phyloP scores from a whole-genome alignment of 352 stramenopile species.

The Vaucheria bursata region DNA sequence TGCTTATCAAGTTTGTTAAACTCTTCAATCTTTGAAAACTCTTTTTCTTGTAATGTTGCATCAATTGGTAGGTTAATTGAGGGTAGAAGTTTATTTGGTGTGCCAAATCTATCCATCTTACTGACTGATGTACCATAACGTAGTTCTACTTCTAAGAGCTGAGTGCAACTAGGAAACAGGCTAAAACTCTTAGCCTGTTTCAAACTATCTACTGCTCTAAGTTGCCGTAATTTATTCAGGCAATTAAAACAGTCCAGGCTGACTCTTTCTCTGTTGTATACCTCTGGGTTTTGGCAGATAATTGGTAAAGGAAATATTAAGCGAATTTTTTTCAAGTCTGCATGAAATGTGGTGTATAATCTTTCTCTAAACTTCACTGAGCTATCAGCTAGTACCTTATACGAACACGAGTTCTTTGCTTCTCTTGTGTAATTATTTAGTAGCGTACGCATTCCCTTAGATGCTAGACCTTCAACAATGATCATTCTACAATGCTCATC shows the following conservation, averaged over 20 bases:
- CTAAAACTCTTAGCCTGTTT: conserved; percentile 57
- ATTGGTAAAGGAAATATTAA: conserved; percentile 64
- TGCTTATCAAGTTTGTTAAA: not conserved
- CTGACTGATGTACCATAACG: conserved; percentile 81
- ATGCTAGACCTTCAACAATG: conserved; percentile 67
- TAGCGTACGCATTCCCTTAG: conserved; percentile 56
- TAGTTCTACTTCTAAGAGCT: conserved; percentile 68
- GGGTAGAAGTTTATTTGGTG: not conserved
- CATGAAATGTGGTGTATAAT: conserved; percentile 70
- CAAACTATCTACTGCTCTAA: conserved; percentile 57
- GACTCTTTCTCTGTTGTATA: conserved; percentile 64
- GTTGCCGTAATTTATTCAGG: conserved; percentile 59
- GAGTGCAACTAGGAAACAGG: conserved; percentile 63
- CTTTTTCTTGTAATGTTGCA: not conserved
- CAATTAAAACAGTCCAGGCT: conserved; percentile 68
- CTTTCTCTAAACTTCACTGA: conserved; percentile 62
- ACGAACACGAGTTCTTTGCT: conserved; percentile 41
- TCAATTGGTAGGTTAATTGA: not conserved
- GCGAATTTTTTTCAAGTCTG: conserved; percentile 72
- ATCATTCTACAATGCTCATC: conserved; percentile 71
- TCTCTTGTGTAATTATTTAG: conserved; percentile 53
- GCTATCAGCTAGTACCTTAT: conserved; percentile 60
- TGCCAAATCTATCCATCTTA: conserved; percentile 70
- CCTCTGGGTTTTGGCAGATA: conserved; percentile 63
- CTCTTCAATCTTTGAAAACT: too few relatives aligned